phyloP scores from a whole-genome alignment of 495 filamentous ascomycete genomes.

The Xylaria intraflava region DNA sequence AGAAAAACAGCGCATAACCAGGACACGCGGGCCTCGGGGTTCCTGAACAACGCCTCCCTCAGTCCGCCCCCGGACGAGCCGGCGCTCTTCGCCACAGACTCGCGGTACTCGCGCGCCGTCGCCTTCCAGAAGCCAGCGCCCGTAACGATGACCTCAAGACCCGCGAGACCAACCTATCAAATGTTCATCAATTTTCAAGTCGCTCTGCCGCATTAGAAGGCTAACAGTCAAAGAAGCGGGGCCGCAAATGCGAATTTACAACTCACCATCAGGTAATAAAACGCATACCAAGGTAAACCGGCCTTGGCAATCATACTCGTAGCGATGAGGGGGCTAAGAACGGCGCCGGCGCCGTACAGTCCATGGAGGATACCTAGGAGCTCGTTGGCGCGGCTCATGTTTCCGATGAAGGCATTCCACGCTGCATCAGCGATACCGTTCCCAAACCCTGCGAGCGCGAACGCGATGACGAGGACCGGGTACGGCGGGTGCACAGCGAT shows the following conservation, averaged over 20 bases:
- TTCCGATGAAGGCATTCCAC: conserved; percentile 79
- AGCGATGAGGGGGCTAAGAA: conserved; percentile 68
- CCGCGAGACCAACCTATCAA: conserved; percentile 53
- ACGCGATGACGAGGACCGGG: conserved; percentile 63
- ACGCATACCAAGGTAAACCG: conserved; percentile 53
- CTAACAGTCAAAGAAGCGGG: not conserved
- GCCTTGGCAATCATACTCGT: conserved; percentile 62
- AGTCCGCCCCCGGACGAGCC: conserved; percentile 29
- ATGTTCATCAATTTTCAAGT: not conserved
- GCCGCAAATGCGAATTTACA: not conserved
- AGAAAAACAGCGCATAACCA: conserved; percentile 76
- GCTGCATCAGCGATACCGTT: conserved; percentile 63
- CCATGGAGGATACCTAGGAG: conserved; percentile 68
- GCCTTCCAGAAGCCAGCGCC: conserved; percentile 60
- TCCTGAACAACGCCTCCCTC: conserved; percentile 48
- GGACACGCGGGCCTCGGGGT: conserved; percentile 45
- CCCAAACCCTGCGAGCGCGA: conserved; percentile 66
- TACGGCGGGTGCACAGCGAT: conserved; percentile 70
- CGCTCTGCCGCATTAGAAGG: not conserved
- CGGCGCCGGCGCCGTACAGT: conserved; percentile 69
- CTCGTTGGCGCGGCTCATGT: conserved; percentile 62
- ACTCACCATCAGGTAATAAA: conserved; percentile 54
- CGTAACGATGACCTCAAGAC: conserved; percentile 50
- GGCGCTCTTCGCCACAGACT: conserved; percentile 38
- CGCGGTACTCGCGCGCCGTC: conserved; percentile 55